phyloP scores from a whole-genome alignment of 768 basidiomycete genomes.

The Gymnopilus junonius region DNA sequence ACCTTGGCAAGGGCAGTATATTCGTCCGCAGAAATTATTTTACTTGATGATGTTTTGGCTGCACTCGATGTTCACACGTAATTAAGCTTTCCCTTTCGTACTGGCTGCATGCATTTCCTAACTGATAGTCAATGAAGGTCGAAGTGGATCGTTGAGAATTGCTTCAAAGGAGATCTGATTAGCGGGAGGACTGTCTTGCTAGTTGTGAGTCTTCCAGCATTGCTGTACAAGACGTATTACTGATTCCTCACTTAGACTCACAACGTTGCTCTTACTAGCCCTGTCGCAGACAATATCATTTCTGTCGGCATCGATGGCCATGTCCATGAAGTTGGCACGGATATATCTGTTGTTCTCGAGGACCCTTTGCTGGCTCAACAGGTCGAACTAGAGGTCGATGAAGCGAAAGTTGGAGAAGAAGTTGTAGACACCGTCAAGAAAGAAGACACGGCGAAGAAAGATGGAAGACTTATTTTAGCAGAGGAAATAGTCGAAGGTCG shows the following conservation, averaged over 20 bases:
- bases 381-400: conserved; percentile 29
- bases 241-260: conserved; percentile 40
- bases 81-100: background rate
- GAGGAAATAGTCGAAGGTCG: conserved; percentile 60
- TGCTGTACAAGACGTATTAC: background rate
- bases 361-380: conserved; percentile 36
- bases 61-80: conserved; percentile 53
- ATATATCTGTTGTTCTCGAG: conserved; percentile 51
- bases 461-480: conserved; percentile 51
- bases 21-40: conserved; percentile 58
- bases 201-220: conserved; percentile 49
- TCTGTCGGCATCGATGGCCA: conserved; percentile 59
- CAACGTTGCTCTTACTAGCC: conserved; percentile 54
- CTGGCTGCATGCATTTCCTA: background rate
- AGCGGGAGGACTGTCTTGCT: conserved; percentile 82
- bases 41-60: conserved; percentile 79
- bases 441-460: conserved; percentile 19
- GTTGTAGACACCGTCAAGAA: conserved; percentile 30
- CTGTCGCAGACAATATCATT: conserved; percentile 61
- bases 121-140: conserved; percentile 61
- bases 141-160: conserved; percentile 78
- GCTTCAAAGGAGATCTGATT: conserved; percentile 80
- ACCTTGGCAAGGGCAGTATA: conserved; percentile 53
- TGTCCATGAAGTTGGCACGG: conserved; percentile 44
- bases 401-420: conserved; percentile 28